Conservation (phyloP, 768 basidiomycete species). For the Obba rivulosa region DNA sequence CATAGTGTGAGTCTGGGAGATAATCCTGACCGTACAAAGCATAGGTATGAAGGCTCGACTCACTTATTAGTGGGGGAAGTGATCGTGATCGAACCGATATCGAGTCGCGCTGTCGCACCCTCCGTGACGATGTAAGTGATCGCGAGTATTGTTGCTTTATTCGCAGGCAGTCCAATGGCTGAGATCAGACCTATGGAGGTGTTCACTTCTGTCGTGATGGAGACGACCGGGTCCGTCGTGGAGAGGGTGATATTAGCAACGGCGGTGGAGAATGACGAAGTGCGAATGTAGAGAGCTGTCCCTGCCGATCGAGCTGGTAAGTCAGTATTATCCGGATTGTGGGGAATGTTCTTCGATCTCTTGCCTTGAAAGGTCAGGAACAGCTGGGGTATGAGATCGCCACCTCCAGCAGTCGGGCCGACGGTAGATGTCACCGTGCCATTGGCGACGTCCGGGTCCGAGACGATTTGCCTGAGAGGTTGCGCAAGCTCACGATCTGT, state of each 20-base stretch:
- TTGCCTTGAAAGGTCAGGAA: constrained; percentile 14
- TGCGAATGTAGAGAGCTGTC: constrained; percentile 10
- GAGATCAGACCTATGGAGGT: constrained; percentile 11
- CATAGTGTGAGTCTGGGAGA: neutral
- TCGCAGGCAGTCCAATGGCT: constrained; percentile 12
- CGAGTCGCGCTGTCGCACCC: constrained; percentile 1
- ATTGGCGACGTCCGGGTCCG: constrained; percentile 7
- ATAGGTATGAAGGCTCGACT: neutral
- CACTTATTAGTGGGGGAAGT: constrained; percentile 15
- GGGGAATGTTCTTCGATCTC: neutral
- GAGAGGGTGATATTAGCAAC: constrained; percentile 13
- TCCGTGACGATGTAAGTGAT: constrained; percentile 9
- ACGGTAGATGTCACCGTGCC: constrained; percentile 13
- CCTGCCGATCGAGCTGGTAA: constrained; percentile 1
- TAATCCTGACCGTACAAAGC: neutral
- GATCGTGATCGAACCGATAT: constrained; percentile 14
- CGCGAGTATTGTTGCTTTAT: constrained; percentile 14
- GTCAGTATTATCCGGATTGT: neutral
- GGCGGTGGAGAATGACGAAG: constrained; percentile 10
- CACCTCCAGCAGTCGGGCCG: constrained; percentile 12
- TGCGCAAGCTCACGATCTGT: neutral
- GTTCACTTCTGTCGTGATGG: constrained; percentile 13
- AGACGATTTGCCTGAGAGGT: constrained; percentile 11
- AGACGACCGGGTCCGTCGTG: constrained; percentile 9
- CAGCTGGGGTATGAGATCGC: constrained; percentile 14